Conservation (phyloP, 2,329 filamentous ascomycete genomes). For the Myriosclerotinia curreyana region DNA sequence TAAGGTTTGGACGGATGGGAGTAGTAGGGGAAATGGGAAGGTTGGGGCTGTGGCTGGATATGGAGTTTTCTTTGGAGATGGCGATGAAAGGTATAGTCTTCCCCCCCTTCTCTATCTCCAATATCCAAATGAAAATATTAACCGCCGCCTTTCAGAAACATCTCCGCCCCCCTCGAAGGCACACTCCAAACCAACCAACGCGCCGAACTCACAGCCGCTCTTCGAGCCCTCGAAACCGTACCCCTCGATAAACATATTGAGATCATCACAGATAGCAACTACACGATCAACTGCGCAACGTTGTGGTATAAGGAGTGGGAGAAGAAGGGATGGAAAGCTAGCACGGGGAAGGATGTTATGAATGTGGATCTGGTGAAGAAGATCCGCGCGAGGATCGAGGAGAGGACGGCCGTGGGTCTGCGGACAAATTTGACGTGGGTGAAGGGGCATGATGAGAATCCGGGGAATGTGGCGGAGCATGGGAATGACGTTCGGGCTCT, state of each 20-base stretch:
- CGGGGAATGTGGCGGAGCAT: conserved; percentile 77
- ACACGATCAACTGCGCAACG: conserved; percentile 85
- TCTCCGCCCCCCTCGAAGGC: conserved; percentile 38
- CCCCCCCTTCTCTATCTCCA: conserved; percentile 2
- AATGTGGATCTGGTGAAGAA: conserved; percentile 81
- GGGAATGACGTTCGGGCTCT: no score
- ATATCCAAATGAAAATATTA: conserved; percentile 1
- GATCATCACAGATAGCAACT: conserved; percentile 86
- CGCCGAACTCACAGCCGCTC: conserved; percentile 87
- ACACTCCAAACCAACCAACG: conserved; percentile 83
- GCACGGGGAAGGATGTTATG: conserved; percentile 67
- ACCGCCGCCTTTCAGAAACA: conserved; percentile 48
- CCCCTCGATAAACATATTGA: conserved; percentile 65
- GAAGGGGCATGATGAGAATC: conserved; percentile 73
- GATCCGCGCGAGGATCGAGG: conserved; percentile 67
- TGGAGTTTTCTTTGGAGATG: conserved; percentile 60
- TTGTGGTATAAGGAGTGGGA: conserved; percentile 80
- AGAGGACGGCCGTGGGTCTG: conserved; percentile 58
- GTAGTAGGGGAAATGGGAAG: conserved; percentile 57
- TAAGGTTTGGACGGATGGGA: conserved; percentile 62
- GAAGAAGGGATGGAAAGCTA: conserved; percentile 73
- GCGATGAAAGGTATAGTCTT: conserved; percentile 50
- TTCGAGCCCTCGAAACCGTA: conserved; percentile 75
- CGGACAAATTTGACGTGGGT: conserved; percentile 80
- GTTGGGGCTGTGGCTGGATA: conserved; percentile 55